Evolutionary conservation across 164 flowering plant genomes (phyloP).

Genomic region (Echeveria elegans): DNA sequence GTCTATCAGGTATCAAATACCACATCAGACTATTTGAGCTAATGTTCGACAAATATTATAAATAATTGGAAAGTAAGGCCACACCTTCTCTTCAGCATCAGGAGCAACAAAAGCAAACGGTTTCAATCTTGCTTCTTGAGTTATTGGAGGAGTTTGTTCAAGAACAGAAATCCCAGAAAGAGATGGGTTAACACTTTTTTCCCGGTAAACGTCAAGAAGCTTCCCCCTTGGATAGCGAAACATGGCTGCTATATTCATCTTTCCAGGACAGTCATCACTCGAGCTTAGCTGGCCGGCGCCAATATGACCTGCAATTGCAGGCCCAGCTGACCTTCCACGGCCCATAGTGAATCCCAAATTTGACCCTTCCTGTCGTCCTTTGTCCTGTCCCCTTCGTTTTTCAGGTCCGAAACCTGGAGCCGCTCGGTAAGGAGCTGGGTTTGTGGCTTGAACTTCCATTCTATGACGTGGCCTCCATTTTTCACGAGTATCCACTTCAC

Average conservation of each 20-base stretch:
- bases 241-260: conserved; percentile 19
- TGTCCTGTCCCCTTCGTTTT: conserved; percentile 12
- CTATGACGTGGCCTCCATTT: conserved; percentile 97
- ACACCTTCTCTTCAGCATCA: conserved; percentile 74
- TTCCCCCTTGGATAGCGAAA: conserved; percentile 82
- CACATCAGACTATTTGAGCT: not conserved
- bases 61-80: not conserved
- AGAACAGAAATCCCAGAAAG: conserved; percentile 28
- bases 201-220: conserved; percentile 83
- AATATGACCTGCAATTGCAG: conserved; percentile 34
- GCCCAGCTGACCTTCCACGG: conserved; percentile 62
- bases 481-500: conserved; percentile 80
- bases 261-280: conserved; percentile 33
- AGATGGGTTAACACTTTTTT: conserved; percentile 32
- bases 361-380: conserved; percentile 52
- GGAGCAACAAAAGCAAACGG: conserved; percentile 85
- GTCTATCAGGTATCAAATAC: conserved; percentile 26
- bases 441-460: conserved; percentile 54
- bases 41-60: not conserved
- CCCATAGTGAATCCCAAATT: conserved; percentile 66
- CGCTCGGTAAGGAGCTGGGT: conserved; percentile 51
- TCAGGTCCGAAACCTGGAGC: conserved; percentile 85
- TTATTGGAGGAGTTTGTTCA: conserved; percentile 44
- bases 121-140: conserved; percentile 32
- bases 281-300: conserved; percentile 34